Evolutionary conservation across 148 eudicot species (phyloP), one percentile per base, ranked within the genome.

Genomic region (Rhododendron molle): DNA sequence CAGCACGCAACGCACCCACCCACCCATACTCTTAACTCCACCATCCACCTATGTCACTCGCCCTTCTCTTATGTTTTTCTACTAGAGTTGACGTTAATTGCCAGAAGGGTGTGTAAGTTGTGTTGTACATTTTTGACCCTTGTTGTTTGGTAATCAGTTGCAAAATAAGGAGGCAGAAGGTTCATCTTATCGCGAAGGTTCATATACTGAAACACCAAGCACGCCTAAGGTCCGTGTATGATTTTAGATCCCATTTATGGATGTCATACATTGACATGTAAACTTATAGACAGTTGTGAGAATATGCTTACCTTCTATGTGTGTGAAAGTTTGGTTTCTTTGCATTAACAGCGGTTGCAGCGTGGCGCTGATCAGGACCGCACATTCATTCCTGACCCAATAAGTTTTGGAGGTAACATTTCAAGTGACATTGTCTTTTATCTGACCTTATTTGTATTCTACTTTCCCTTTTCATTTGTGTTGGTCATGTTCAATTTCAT

Each of bases 161-260:
- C 99, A 95, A 88, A 86, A 94, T 87, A 94, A 96, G 95, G 96
- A 95, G 86, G 90, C 98, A 49, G 98, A 95, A 88, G 95, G 98
- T 60, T 91, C 98, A 87, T 95, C 97, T 83, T 87, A 90, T 65
- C 98, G 95, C 84, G 99, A 96, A 54, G 93, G 96, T 86, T 87
- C 99, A 84, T 95, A 92, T 87, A 73, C 93, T 83, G 98, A 95
- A 65, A 46, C 77, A 46, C 81, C 81, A 46, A 46, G 54, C 56
- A n/a, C 58, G 4, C 81, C 44, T 78, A 46, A 46, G 44, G 54
- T 78, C 56, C 7, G 78, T 71, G 9, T 36, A 20, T 36, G 50
- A 43, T 32, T 50, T 49, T 50, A 81, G 47, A 81, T 81, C 72
- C 30, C 36, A 26, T 20, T 36, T 58, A 15, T 60, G 8, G 5